Conservation (phyloP, 371 early-diverging fungal genomes). For the Mortierella sp. region DNA sequence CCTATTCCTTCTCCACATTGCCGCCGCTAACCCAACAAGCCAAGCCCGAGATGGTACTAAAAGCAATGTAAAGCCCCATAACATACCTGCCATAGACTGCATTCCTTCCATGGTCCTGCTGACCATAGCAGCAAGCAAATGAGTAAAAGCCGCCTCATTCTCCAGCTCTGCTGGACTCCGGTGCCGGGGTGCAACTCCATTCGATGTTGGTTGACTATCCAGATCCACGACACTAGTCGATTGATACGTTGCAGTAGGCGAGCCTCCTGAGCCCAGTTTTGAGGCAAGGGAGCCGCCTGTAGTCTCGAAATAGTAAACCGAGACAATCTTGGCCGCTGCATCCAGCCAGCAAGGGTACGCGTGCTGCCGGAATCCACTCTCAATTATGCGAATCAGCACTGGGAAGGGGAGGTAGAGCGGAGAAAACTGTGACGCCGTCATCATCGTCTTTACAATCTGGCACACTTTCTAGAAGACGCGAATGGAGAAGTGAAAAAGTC, state of each 20-base stretch:
- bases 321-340: conserved; percentile 65
- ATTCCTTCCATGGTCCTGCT: conserved; percentile 67
- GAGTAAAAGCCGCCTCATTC: conserved; percentile 57
- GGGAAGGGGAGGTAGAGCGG: conserved; percentile 64
- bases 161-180: conserved; percentile 30
- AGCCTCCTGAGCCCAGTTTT: conserved; percentile 26
- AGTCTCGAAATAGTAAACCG: conserved; percentile 69
- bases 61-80: background rate
- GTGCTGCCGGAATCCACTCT: conserved; percentile 60
- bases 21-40: too few species aligned
- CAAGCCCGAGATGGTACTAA: background rate
- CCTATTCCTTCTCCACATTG: background rate
- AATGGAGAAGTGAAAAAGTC: background rate
- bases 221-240: conserved; percentile 22
- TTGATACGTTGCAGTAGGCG: background rate
- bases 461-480: conserved; percentile 56
- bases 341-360: conserved; percentile 71
- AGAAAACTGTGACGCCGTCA: conserved; percentile 62
- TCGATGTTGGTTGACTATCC: conserved; percentile 13
- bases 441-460: conserved; percentile 67
- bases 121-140: conserved; percentile 60
- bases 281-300: conserved; percentile 44
- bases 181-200: background rate
- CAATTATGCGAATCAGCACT: conserved; percentile 55
- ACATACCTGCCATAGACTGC: conserved; percentile 63